These are phyloP conservation scores for Isatis tinctoria DNA, from an alignment of 345 rosid species.

Conservation along the genomic window DNA sequence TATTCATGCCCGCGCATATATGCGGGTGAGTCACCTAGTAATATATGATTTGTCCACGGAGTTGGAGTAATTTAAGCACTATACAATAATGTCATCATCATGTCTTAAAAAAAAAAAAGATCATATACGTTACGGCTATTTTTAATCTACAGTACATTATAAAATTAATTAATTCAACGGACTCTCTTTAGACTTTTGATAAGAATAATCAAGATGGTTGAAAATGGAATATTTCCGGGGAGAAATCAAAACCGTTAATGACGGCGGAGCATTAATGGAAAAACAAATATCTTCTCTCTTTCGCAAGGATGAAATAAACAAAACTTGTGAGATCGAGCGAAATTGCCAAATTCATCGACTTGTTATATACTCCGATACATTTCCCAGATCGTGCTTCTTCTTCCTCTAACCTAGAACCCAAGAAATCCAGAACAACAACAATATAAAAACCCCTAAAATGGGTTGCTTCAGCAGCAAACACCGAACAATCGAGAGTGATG, in stretches of 20 bases:
- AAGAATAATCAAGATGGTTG: neutral
- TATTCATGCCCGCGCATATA: too few relatives aligned
- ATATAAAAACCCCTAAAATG: conserved; percentile 27
- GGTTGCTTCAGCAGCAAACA: conserved; percentile 59
- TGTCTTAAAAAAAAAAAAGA: neutral
- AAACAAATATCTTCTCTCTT: neutral
- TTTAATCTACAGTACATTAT: neutral
- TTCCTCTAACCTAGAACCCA: conserved; percentile 19
- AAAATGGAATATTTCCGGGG: neutral
- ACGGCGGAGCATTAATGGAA: neutral
- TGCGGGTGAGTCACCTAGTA: too few relatives aligned
- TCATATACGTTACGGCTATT: too few relatives aligned
- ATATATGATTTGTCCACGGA: neutral
- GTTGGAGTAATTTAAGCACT: neutral
- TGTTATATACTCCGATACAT: neutral
- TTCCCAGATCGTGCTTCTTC: neutral
- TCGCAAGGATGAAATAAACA: neutral
- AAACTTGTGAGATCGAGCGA: neutral
- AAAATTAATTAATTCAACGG: neutral
- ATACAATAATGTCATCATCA: neutral
- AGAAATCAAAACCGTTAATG: conserved; percentile 17
- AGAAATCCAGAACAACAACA: neutral
- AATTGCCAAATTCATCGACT: neutral
- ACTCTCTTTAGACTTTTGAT: neutral
- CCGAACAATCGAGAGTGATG: conserved; percentile 22